These are phyloP conservation scores for Discostella stelligera DNA, from an alignment of 352 stramenopile genomes.

Conservation along the genomic window DNA sequence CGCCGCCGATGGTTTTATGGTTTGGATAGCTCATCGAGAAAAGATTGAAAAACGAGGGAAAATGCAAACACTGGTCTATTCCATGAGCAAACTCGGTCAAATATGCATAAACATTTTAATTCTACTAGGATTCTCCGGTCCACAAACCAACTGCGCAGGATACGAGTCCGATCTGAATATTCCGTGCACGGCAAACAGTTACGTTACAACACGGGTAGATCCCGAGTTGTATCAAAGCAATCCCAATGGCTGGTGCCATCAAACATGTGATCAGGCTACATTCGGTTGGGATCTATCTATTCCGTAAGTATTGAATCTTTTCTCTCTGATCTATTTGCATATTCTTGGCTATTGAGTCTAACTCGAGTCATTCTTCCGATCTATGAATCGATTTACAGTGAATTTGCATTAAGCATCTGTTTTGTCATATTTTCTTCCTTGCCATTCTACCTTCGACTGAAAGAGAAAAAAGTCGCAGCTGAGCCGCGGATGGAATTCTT, in stretches of 20 bases:
- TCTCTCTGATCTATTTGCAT: not conserved
- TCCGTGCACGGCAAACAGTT: conserved; percentile 26
- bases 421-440: conserved; percentile 38
- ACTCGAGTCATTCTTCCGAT: not conserved
- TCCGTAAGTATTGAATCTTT: conserved; percentile 9
- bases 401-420: conserved; percentile 44
- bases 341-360: not conserved
- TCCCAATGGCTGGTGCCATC: conserved; percentile 46
- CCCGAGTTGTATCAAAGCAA: conserved; percentile 16
- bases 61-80: conserved; percentile 56
- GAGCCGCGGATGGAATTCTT: conserved; percentile 32
- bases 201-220: conserved; percentile 33
- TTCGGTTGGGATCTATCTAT: conserved; percentile 48
- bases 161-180: conserved; percentile 38
- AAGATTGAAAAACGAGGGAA: conserved; percentile 46
- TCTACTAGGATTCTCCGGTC: conserved; percentile 50
- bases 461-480: conserved; percentile 39
- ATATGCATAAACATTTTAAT: conserved; percentile 52
- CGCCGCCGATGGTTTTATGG: conserved; percentile 80
- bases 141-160: conserved; percentile 45
- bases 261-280: conserved; percentile 33
- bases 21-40: conserved; percentile 54
- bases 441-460: conserved; percentile 43
- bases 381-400: not conserved
- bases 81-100: conserved; percentile 42